Evolutionary conservation across 176 grass and related monocot species (phyloP).

Genomic region (Triticum timopheevii): DNA sequence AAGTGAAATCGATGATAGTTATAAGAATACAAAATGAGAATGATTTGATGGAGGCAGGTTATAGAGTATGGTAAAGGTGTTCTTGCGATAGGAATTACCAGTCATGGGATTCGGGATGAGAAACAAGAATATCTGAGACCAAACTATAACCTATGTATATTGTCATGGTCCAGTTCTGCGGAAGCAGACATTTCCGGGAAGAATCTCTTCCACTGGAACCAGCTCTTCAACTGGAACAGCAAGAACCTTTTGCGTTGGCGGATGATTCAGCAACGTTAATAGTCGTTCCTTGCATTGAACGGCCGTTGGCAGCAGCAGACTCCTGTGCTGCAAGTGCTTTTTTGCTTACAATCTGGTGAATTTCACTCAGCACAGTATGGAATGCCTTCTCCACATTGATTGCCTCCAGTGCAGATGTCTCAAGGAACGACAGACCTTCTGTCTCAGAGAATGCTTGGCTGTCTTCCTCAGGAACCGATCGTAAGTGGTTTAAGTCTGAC

Average conservation of each 20-base stretch:
- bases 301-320: slow-evolving; percentile 31
- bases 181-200: neutral
- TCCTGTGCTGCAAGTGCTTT: slow-evolving; percentile 60
- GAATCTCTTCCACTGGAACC: neutral
- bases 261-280: slow-evolving; percentile 53
- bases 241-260: slow-evolving; percentile 22
- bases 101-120: slow-evolving; percentile 6
- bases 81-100: slow-evolving; percentile 18
- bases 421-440: slow-evolving; percentile 57
- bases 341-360: slow-evolving; percentile 66
- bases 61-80: slow-evolving; percentile 21
- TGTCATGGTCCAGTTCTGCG: neutral
- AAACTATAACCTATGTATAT: slow-evolving; percentile 31
- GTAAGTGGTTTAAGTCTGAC: slow-evolving; percentile 52
- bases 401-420: slow-evolving; percentile 66
- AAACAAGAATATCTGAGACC: neutral
- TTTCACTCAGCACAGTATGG: slow-evolving; percentile 52
- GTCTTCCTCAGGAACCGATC: slow-evolving; percentile 59
- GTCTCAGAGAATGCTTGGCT: slow-evolving; percentile 45
- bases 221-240: slow-evolving; percentile 48
- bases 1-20: slow-evolving; percentile 6
- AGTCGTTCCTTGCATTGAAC: slow-evolving; percentile 43
- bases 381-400: slow-evolving; percentile 65
- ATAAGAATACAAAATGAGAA: slow-evolving; percentile 20
- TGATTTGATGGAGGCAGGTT: slow-evolving; percentile 13